Evolutionary conservation across 257 asterid species (phyloP).

Genomic region (Capsicum baccatum): DNA sequence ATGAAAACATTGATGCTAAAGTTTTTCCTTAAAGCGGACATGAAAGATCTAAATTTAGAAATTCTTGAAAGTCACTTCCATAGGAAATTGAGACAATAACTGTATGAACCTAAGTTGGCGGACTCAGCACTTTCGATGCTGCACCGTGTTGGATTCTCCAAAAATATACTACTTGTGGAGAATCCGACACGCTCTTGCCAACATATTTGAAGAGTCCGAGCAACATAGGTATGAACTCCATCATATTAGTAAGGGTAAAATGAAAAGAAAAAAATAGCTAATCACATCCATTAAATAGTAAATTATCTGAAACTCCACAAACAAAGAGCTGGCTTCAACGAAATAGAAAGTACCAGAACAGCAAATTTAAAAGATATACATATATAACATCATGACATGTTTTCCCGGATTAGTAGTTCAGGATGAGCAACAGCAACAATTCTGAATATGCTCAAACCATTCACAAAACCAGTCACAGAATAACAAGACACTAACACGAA

Average conservation of each 20-base stretch:
- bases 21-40: slow-evolving; percentile 12
- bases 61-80: background rate
- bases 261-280: background rate
- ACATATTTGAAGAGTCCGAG: too few species aligned
- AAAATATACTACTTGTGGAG: too few species aligned
- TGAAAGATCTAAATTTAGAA: background rate
- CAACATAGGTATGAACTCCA: background rate
- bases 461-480: slow-evolving; percentile 11
- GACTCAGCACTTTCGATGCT: too few species aligned
- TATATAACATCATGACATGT: background rate
- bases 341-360: background rate
- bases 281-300: slow-evolving; percentile 9
- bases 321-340: background rate
- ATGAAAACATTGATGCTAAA: background rate
- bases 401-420: too few species aligned
- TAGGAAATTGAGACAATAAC: too few species aligned
- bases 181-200: too few species aligned
- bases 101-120: too few species aligned
- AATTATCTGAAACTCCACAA: slow-evolving; percentile 22
- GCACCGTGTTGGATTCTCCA: too few species aligned
- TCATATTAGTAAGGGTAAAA: slow-evolving; percentile 2
- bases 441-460: background rate
- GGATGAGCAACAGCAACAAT: background rate
- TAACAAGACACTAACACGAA: background rate
- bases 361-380: slow-evolving; percentile 8